These are phyloP conservation scores for Leccinum longicurvipes DNA, from an alignment of 768 basidiomycete species.

Conservation along the genomic window DNA sequence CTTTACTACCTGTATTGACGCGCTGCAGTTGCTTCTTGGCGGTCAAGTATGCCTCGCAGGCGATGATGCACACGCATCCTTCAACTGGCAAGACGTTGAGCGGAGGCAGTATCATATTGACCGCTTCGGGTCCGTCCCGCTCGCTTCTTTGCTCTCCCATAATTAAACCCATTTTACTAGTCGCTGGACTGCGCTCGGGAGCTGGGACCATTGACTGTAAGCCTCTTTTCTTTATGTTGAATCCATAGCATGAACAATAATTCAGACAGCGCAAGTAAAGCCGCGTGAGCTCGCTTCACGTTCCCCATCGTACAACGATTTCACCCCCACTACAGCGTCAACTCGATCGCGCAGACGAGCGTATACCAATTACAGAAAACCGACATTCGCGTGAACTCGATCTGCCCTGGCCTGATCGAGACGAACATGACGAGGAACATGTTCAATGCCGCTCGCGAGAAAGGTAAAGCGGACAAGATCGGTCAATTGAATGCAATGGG, in stretches of 20 bases:
- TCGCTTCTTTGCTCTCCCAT: neutral
- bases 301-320: neutral
- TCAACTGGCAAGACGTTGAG: conserved; percentile 65
- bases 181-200: conserved; percentile 80
- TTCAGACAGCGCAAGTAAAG: conserved; percentile 88
- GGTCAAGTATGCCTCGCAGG: conserved; percentile 78
- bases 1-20: neutral
- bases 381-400: conserved; percentile 83
- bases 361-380: conserved; percentile 77
- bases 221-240: conserved; percentile 20
- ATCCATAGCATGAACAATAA: conserved; percentile 13
- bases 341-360: conserved; percentile 81
- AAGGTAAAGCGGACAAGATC: conserved; percentile 72
- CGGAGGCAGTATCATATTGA: conserved; percentile 83
- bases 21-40: conserved; percentile 77
- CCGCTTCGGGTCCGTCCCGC: conserved; percentile 65
- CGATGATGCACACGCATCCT: conserved; percentile 69
- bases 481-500: conserved; percentile 80
- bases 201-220: conserved; percentile 80
- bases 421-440: conserved; percentile 84
- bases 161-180: conserved; percentile 39
- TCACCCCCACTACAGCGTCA: conserved; percentile 54
- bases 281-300: conserved; percentile 57
- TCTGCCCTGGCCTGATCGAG: conserved; percentile 92
- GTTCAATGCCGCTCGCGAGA: conserved; percentile 73